Evolutionary conservation across 306 rosid genomes (phyloP).

Genomic region (Sindora glabra): DNA sequence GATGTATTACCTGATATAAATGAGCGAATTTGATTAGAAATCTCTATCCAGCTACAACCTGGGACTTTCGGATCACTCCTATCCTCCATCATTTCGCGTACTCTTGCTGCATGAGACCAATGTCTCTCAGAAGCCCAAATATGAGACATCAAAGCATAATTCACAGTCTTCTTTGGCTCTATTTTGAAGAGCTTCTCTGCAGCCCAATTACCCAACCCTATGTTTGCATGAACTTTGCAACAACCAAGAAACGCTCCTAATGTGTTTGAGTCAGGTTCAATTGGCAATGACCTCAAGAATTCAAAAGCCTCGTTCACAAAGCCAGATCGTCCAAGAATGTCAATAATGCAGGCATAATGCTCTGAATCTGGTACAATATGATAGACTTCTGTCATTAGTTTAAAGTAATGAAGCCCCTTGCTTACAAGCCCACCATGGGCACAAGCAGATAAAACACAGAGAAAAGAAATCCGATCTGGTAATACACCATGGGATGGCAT

Average conservation of each 20-base stretch:
- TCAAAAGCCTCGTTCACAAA: slow-evolving; percentile 54
- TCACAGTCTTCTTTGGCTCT: slow-evolving; percentile 49
- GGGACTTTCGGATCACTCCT: slow-evolving; percentile 35
- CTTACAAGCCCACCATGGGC: slow-evolving; percentile 53
- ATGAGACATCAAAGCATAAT: slow-evolving; percentile 54
- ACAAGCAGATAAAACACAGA: slow-evolving; percentile 69
- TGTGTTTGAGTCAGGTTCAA: slow-evolving; percentile 36
- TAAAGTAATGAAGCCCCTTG: slow-evolving; percentile 54
- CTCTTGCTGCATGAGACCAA: slow-evolving; percentile 57
- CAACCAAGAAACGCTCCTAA: slow-evolving; percentile 70
- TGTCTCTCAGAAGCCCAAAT: slow-evolving; percentile 52
- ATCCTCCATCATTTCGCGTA: slow-evolving; percentile 35
- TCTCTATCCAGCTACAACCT: slow-evolving; percentile 72
- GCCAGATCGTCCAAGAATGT: slow-evolving; percentile 70
- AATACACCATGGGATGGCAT: slow-evolving; percentile 43
- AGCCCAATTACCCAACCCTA: slow-evolving; percentile 49
- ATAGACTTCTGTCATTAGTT: slow-evolving; percentile 40
- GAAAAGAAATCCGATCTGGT: slow-evolving; percentile 58
- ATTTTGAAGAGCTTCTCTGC: slow-evolving; percentile 43
- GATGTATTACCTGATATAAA: slow-evolving; percentile 48
- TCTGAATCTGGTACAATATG: slow-evolving; percentile 45
- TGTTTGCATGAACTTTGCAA: slow-evolving; percentile 53
- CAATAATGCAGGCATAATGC: slow-evolving; percentile 56
- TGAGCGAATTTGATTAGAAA: slow-evolving; percentile 32
- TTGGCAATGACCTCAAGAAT: slow-evolving; percentile 41